Base-by-base conservation (phyloP, 164 flowering plant genomes). In the Houttuynia cordata region DNA sequence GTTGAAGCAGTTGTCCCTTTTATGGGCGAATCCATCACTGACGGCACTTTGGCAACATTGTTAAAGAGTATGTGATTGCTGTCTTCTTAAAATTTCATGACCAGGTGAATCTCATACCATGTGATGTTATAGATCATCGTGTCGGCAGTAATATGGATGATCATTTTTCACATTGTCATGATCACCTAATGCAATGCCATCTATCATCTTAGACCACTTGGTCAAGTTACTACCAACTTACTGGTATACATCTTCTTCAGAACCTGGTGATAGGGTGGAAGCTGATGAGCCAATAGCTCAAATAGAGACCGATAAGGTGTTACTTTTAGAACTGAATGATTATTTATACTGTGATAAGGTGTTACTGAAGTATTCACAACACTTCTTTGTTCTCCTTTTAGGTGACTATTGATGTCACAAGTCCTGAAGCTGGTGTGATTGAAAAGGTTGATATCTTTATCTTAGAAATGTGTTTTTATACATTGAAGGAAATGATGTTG, bases 1-100 rank as follows among this genome's bases (percentile, higher is more conserved):
- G 92, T 90, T 74, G 91, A 93, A 63, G 98, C 87, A 62, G 94
- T 93, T 75, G 98, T 93, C 51, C 98, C 98, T 62, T 80, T 67
- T 62, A 86, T 93, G 97, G 99, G 95, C 45, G 99, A 93, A 84
- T 93, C 99, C 8, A 88, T 93, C 55, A 83, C 76, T 42, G 99
- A 93, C 77, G 97, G 99, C 51, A 93, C 96, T 42, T 65, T 93
- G 56, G 97, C 99, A 24, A 78, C 67, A 21, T 86, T 90, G 66
- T 75, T 90, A 71, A 93, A 93, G 72, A 79, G 99, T 93, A 86
- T 57, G 91, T 71, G 8, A 30, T 30, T 30, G 37, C 4, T 30
- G 37, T 2, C 37, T 30, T 30, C 37, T 30, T 30, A 30, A 2
- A 30, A 2, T 30, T 30, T 30, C 37, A 30, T 30, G 37, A 30